These are phyloP conservation scores for Williopsis jadinii DNA, from an alignment of 1,139 yeast species.

Conservation along the genomic window DNA sequence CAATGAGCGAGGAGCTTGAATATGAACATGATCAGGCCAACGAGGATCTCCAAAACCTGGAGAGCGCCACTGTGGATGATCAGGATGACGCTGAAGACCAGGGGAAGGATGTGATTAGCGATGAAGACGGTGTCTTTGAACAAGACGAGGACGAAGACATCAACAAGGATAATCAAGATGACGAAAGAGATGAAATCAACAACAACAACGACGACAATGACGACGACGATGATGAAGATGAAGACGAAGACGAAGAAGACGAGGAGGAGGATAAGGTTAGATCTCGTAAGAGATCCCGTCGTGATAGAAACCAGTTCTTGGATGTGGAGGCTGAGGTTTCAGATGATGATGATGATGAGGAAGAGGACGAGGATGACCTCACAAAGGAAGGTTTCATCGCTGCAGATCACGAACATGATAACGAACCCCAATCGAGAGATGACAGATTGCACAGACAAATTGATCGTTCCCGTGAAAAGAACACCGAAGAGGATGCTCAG, in stretches of 20 bases:
- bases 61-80: conserved; percentile 24
- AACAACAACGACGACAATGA: conserved; percentile 23
- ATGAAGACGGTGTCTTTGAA: conserved; percentile 40
- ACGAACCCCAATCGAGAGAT: conserved; percentile 39
- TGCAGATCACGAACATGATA: conserved; percentile 61
- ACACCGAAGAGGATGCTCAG: conserved; percentile 94
- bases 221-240: conserved; percentile 39
- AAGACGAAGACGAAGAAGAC: conserved; percentile 52
- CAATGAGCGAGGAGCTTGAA: conserved; percentile 21
- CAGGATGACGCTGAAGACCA: conserved; percentile 20
- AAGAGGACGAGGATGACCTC: conserved; percentile 88
- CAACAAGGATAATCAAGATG: conserved; percentile 42
- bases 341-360: conserved; percentile 93
- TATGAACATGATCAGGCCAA: conserved; percentile 24
- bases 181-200: conserved; percentile 21
- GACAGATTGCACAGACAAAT: conserved; percentile 80
- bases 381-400: conserved; percentile 76
- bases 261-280: conserved; percentile 51
- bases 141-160: conserved; percentile 58
- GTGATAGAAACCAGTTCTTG: conserved; percentile 81
- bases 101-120: conserved; percentile 21
- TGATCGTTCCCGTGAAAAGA: conserved; percentile 83
- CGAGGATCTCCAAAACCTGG: conserved; percentile 24
- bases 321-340: conserved; percentile 99
- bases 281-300: conserved; percentile 52